These are phyloP conservation scores for Rhytidiadelphus loreus DNA, from an alignment of 225 moss, liverwort and hornwort species.

Conservation along the genomic window DNA sequence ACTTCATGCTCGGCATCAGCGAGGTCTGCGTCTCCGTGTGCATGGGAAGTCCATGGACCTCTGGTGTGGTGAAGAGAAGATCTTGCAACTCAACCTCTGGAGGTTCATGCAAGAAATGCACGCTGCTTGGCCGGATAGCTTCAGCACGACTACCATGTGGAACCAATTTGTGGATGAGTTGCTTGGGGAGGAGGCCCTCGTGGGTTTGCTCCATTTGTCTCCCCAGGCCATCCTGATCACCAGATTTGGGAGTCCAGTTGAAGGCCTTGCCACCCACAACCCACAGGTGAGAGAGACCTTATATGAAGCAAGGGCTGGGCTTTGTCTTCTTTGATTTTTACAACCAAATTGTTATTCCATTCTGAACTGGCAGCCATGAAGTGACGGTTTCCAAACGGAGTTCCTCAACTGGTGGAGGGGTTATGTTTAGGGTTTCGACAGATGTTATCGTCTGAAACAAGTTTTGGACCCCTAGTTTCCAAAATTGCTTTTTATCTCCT, in stretches of 20 bases:
- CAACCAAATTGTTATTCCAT: background rate
- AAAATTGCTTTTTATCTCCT: background rate
- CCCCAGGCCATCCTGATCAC: constrained; percentile 15
- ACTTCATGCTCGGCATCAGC: background rate
- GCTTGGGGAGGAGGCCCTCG: background rate
- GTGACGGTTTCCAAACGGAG: background rate
- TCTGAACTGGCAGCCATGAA: background rate
- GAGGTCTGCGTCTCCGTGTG: background rate
- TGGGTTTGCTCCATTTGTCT: constrained; percentile 11
- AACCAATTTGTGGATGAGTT: constrained; percentile 34
- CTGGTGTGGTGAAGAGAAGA: background rate
- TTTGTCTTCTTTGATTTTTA: background rate
- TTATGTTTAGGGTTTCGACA: background rate
- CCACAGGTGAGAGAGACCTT: background rate
- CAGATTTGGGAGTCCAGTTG: background rate
- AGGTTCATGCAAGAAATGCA: constrained; percentile 15
- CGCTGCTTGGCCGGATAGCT: background rate
- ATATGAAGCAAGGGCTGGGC: background rate
- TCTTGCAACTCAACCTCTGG: constrained; percentile 12
- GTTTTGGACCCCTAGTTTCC: background rate
- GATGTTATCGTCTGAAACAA: background rate
- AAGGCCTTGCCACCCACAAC: background rate
- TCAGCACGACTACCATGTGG: constrained; percentile 8
- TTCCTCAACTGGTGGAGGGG: background rate
- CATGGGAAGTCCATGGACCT: background rate